Conservation (phyloP, 176 grass and related monocot genomes). For the maize (Zea mays) region DNA sequence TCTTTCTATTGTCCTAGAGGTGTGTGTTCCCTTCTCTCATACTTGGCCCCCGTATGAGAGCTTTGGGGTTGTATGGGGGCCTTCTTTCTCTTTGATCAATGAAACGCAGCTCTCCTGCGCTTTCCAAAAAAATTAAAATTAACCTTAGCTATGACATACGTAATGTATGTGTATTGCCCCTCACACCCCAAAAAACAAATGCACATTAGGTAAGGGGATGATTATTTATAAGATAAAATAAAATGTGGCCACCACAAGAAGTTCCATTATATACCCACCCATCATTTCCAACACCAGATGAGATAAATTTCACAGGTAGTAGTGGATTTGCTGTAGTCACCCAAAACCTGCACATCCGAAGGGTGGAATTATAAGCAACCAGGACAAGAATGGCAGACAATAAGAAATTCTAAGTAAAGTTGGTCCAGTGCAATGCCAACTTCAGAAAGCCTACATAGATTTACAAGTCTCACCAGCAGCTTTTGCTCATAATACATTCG, state of each 20-base stretch:
- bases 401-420: background rate
- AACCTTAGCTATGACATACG: background rate
- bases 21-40: too few species aligned
- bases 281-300: slow-evolving; percentile 70
- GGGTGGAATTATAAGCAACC: slow-evolving; percentile 9
- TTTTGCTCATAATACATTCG: background rate
- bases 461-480: background rate
- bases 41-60: too few species aligned
- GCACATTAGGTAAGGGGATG: background rate
- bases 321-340: slow-evolving; percentile 64
- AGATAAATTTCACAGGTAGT: slow-evolving; percentile 64
- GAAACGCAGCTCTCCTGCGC: too few species aligned
- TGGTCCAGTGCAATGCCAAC: slow-evolving; percentile 9
- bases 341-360: slow-evolving; percentile 76
- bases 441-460: background rate
- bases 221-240: slow-evolving; percentile 1
- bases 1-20: too few species aligned
- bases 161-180: background rate
- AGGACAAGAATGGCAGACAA: background rate
- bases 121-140: background rate
- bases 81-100: too few species aligned
- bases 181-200: background rate
- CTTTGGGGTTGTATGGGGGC: too few species aligned
- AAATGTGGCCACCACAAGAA: background rate
- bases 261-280: slow-evolving; percentile 55